Base-by-base conservation (phyloP, 2,329 filamentous ascomycete species). In the Diaporthe sp. region DNA sequence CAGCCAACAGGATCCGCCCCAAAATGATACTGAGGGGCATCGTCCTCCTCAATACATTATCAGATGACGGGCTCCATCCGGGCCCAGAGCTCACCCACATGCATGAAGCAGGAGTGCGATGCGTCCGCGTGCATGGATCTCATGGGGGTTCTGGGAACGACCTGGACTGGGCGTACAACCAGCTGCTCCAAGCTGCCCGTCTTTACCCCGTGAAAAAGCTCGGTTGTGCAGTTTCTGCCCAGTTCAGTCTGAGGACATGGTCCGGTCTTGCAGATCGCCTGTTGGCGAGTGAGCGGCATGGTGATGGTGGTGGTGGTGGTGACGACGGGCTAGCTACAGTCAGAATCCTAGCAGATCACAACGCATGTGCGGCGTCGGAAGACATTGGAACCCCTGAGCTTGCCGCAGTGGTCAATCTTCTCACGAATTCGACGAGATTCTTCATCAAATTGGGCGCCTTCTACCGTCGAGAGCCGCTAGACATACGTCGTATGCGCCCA, bases 301-400 rank as follows among this genome's bases (percentile, higher is more conserved):
- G 15, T 6, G 39, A 47, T 12, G 25, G 60, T 15, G 28, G 6
- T 12, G 28, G 6, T 12, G 8, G 22, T 22, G 55, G 7, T 9
- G 28, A 58, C 9, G 28, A 34, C 13, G 60, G 44, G 7, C n/a
- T 63, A 4, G 37, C 60, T 13, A 31, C 39, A 22, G 60, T 42
- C 39, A 65, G 22, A 25, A 65, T 65, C 39, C 6, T 65, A 8
- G 60, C 60, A 31, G 60, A 65, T 28, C 60, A 65, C 60, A 65
- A 65, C 25, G 60, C 60, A 47, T 47, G 60, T 13, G 60, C 39
- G 39, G 60, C 60, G 9, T 65, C 60, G 6, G 15, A 2, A 22
- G 60, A 65, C 39, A 28, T 47, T 15, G 60, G 60, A 7, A 22
- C 39, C 15, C n/a, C 3, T 65, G 60, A 47, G 17, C 60, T 65